Base-by-base conservation (phyloP, 2,329 filamentous ascomycete genomes). In the Hypoxylon sp. region DNA sequence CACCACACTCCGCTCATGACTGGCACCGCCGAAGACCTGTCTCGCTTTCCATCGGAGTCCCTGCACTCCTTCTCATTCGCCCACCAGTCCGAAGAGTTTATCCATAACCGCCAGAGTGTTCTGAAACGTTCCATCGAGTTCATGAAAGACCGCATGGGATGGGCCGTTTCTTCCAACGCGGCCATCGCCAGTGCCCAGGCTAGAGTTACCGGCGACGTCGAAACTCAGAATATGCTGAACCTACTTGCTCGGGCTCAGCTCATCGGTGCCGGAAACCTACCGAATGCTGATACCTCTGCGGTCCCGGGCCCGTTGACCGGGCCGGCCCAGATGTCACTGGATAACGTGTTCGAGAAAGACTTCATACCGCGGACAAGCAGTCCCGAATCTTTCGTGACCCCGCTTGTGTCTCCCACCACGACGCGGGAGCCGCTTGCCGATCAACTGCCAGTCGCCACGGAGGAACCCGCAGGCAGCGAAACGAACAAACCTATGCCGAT, bases 1-100 rank as follows among this genome's bases (percentile, higher is more conserved):
- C 78, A 81, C 41, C 82, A 81, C 40, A 76, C 81, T 45, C 80
- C 83, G 13, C 72, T 86, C 21, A 78, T 83, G 7, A 80, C 86
- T n/a, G 87, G 82, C 4, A 87, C 88, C 20, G 84, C 87, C 69
- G 95, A 98, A 78, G 95, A 99, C 72, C 84, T 99, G 41, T 88
- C 88, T 41, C 88, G 93, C 47, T 99, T 99, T 72, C 94, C 95
- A 1, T 92, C 91, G 67, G 95, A 99, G 73, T 99, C 95, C 4
- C 80, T 99, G 42, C 95, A 99, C 75, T 99, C 95, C 1, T 99
- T 99, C 78, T 98, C 94, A 10, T 99, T 99, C 74, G 92, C 95
- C 35, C 91, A 96, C 67, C 93, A 97, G 75, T 94, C 93, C 2
- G 93, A 97, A 70, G 94, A 98, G 62, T 87, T 92, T 62, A 82